Percentiles rank a stretch among this genome's conserved stretches.
phyloP scores from a whole-genome alignment of 169 alveolate genomes.

The Theileria parva region DNA sequence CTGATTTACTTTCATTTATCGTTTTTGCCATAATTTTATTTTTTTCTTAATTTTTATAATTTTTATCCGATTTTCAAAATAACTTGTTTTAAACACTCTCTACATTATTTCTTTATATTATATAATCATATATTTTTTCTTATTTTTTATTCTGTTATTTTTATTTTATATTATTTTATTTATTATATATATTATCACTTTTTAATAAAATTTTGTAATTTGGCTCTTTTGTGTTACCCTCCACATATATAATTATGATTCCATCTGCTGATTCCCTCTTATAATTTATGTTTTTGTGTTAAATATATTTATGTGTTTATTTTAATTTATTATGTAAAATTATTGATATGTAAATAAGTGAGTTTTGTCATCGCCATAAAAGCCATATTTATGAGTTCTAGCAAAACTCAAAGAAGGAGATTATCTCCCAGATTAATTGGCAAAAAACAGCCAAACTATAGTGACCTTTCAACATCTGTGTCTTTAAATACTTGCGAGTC shows the following conservation, averaged over 20 bases:
- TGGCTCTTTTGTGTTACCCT: not conserved
- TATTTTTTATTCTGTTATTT: not conserved
- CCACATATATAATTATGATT: not conserved
- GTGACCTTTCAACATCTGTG: constrained; percentile 6
- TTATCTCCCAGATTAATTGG: constrained; percentile 5
- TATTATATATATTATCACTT: not conserved
- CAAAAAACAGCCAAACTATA: not conserved
- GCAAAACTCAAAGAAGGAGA: constrained; percentile 23
- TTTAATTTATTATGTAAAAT: not conserved
- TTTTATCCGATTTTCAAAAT: not conserved
- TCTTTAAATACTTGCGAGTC: constrained; percentile 19
- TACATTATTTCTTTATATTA: not conserved
- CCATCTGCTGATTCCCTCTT: not conserved
- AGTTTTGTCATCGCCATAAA: not conserved
- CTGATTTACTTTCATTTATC: not conserved
- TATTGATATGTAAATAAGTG: not conserved
- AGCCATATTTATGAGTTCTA: not conserved
- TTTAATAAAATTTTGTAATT: not conserved
- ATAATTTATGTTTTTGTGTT: not conserved
- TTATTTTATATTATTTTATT: not conserved
- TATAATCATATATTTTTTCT: not conserved
- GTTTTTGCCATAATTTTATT: not conserved
- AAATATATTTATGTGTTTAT: not conserved
- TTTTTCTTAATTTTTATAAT: not conserved
- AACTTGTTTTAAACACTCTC: not conserved